Base-by-base conservation (phyloP, 2,329 filamentous ascomycete species). In the Paecilomyces dactylethromorphus region DNA sequence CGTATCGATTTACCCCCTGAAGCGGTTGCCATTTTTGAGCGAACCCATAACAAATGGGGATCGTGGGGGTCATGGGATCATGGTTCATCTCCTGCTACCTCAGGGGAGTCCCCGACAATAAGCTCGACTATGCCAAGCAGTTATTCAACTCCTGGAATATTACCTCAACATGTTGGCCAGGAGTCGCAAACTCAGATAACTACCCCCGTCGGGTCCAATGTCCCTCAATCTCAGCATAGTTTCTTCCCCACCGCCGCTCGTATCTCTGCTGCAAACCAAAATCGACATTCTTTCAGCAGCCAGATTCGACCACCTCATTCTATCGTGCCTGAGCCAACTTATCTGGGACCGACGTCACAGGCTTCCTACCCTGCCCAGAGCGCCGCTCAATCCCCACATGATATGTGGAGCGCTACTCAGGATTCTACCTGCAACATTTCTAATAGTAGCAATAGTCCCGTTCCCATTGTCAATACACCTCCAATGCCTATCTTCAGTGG, bases 1-100 rank as follows among this genome's bases (percentile, higher is more conserved):
- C 88, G 87, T 18, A 88, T 96, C 51, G 87, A 91, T 58, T 75
- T 97, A 10, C 93, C 94, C 0, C 87, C 91, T 60, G 93, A 97
- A 73, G 93, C 92, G 0, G 81, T 84, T 0, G 77, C 82, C 1
- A 86, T 95, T 1, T 82, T 97, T n/a, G 81, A 86, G 54, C 84
- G 91, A 35, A 89, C 91, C 1, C 90, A 95, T 68, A 80, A 84
- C 52, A 93, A 88, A 74, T 96, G 90, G 74, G 91, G 91, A 1
- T 83, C 82, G 1, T 92, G 88, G 82, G 73, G 74, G 11, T 69
- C 72, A 2, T 76, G 83, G 56, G 81, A 73, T 62, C 68, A 70
- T 64, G 62, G 68, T 21, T 56, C 68, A 58, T 74, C 73, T 2
- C 71, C 72, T 6, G 65, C 69, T 15, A 58, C 64, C 22, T 67